These are phyloP conservation scores for Colletotrichum kahawae DNA, from an alignment of 2,329 filamentous ascomycete genomes.

Conservation along the genomic window DNA sequence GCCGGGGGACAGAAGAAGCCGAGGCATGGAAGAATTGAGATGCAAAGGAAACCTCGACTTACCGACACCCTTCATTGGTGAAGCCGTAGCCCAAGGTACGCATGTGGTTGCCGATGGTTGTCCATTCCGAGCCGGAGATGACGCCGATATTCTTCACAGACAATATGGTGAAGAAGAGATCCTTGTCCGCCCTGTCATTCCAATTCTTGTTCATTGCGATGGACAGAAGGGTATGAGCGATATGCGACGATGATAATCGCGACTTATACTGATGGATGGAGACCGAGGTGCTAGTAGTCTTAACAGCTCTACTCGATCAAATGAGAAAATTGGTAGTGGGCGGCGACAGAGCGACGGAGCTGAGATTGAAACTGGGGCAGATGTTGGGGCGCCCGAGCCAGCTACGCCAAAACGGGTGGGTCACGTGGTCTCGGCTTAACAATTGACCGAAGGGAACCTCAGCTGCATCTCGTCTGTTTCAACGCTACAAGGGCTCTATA, in stretches of 20 bases:
- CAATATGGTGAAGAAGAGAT: slow-evolving; percentile 67
- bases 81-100: slow-evolving; percentile 64
- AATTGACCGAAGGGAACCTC: background rate
- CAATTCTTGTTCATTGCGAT: slow-evolving; percentile 63
- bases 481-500: background rate
- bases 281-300: slow-evolving; percentile 33
- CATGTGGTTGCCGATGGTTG: slow-evolving; percentile 66
- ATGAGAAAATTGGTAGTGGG: slow-evolving; percentile 48
- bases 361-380: slow-evolving; percentile 19
- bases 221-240: slow-evolving; percentile 17
- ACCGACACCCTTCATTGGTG: slow-evolving; percentile 70
- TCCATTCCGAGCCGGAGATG: slow-evolving; percentile 68
- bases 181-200: slow-evolving; percentile 66
- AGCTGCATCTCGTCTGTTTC: background rate
- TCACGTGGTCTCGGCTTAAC: slow-evolving; percentile 9
- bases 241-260: slow-evolving; percentile 6
- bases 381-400: background rate
- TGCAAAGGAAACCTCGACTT: slow-evolving; percentile 34
- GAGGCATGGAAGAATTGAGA: background rate
- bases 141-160: slow-evolving; percentile 68
- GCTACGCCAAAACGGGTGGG: background rate
- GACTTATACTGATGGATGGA: slow-evolving; percentile 11
- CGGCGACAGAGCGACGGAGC: slow-evolving; percentile 29
- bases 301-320: slow-evolving; percentile 38
- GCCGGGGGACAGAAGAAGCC: background rate